Base-by-base conservation (phyloP, 2,329 filamentous ascomycete genomes). In the Rachicladosporium sp. region DNA sequence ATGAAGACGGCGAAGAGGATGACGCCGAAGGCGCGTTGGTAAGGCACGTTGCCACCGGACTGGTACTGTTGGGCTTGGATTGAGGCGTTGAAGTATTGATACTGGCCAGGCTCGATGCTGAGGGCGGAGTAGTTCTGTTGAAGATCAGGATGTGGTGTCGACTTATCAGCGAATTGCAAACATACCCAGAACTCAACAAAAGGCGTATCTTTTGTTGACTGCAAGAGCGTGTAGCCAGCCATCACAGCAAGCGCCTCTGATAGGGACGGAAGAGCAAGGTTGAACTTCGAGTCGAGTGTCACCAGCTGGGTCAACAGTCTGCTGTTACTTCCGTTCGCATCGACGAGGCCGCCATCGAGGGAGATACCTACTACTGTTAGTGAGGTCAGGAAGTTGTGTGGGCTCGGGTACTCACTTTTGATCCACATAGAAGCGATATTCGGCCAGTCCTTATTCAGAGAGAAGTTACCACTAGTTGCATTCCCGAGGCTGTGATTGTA, bases 171-270 rank as follows among this genome's bases (percentile, higher is more conserved):
- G n/a, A n/a, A n/a, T n/a, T n/a, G n/a, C n/a, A n/a, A n/a, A n/a
- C n/a, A n/a, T n/a, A n/a, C 61, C 58, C 48, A 69, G 34, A 55
- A 60, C 23, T 75, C 71, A 0, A 68, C 63, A 50, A 80, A 84
- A 0, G 80, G 77, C 0, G 78, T 63, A 41, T 74, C 67, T 6
- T 73, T 59, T 2, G 76, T 62, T 6, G 73, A 69, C 33, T 78
- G 65, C 6, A 87, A 67, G 0, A 87, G 57, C 0, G 80, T 84
- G 29, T 73, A 78, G 3, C 76, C 74, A 0, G 74, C 71, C 50
- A 87, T 69, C 0, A 85, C 80, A 0, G 82, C 80, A 0, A 91
- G 56, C 0, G 79, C 78, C 58, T 91, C 84, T 0, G 76, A 78
- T n/a, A 83, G 67, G 2, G 78, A 83, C 0, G 84, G 84, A 0